Evolutionary conservation across 306 rosid species (phyloP).

Genomic region (Oemleria cerasiformis): DNA sequence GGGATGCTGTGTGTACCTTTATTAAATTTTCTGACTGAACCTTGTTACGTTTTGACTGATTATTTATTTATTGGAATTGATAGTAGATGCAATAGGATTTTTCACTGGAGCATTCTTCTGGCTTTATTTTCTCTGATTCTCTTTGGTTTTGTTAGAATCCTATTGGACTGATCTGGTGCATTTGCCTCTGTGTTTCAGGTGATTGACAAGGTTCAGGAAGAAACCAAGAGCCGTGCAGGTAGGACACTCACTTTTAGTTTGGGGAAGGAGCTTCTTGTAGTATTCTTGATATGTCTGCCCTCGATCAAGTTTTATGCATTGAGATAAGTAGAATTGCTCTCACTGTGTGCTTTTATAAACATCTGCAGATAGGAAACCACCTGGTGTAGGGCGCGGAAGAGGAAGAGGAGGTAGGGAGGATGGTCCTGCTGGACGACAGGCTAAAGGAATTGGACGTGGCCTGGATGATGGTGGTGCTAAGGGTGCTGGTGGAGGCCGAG

Average conservation of each 20-base stretch:
- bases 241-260: not conserved
- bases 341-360: constrained; percentile 1
- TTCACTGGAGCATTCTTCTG: not conserved
- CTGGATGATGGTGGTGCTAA: constrained; percentile 75
- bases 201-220: constrained; percentile 98
- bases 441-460: constrained; percentile 92
- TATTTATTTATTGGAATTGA: not conserved
- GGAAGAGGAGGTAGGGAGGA: constrained; percentile 89
- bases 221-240: constrained; percentile 93
- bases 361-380: constrained; percentile 83
- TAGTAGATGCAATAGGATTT: not conserved
- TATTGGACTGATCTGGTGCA: constrained; percentile 24
- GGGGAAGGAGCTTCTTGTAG: not conserved
- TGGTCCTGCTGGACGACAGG: constrained; percentile 70
- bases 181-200: constrained; percentile 49
- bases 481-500: constrained; percentile 85
- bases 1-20: not conserved
- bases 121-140: not conserved
- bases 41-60: not conserved
- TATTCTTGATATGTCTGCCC: not conserved
- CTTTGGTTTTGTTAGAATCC: not conserved
- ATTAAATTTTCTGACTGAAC: not conserved
- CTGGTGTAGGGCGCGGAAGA: constrained; percentile 96
- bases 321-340: constrained; percentile 1
- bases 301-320: not conserved